These are phyloP conservation scores for Colletotrichum musae DNA, from an alignment of 2,329 filamentous ascomycete genomes.

Conservation along the genomic window DNA sequence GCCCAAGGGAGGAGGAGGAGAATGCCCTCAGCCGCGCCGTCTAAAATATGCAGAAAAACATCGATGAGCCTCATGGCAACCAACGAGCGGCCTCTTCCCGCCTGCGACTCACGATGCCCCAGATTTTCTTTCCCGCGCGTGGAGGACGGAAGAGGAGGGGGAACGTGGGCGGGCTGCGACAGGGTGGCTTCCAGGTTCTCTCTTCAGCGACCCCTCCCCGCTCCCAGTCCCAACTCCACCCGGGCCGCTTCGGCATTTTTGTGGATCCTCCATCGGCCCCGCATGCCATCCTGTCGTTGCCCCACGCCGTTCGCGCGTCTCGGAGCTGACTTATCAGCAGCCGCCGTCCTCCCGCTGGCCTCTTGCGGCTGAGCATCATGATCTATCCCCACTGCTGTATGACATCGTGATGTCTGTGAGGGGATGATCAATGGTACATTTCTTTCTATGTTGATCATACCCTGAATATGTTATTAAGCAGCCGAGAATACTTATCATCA, in stretches of 20 bases:
- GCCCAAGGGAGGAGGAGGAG: neutral
- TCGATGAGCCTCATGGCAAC: neutral
- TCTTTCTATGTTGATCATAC: no score
- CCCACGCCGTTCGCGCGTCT: no score
- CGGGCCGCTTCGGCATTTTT: constrained; percentile 3
- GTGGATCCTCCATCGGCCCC: neutral
- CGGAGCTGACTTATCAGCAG: no score
- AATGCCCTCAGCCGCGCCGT: neutral
- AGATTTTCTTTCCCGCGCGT: neutral
- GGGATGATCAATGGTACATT: no score
- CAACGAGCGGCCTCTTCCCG: neutral
- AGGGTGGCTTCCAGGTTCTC: constrained; percentile 1
- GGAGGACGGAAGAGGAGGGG: neutral
- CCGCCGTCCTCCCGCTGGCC: no score
- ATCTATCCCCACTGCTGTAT: no score
- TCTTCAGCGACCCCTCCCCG: constrained; percentile 1
- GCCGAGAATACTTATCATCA: no score
- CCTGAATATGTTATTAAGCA: no score
- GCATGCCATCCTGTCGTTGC: neutral
- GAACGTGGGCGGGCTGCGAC: constrained; percentile 3
- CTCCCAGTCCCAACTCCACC: no score
- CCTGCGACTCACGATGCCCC: neutral
- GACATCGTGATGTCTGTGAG: no score
- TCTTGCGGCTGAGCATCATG: no score
- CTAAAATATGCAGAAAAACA: constrained; percentile 9